Base-by-base conservation (phyloP, 768 basidiomycete genomes). In the Phylloporus sp. region DNA sequence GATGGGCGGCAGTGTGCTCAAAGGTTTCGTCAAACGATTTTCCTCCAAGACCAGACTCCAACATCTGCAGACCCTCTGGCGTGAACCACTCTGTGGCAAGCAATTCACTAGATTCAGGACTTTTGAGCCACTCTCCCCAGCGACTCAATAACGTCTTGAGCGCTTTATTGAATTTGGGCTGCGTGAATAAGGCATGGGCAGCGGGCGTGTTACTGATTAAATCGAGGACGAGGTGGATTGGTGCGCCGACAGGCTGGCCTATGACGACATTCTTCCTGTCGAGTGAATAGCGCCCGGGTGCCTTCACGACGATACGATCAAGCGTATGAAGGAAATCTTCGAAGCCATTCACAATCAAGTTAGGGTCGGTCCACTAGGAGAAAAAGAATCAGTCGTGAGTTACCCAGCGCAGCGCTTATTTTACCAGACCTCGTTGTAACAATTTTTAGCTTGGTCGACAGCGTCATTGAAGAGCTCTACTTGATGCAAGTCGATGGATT, bases 221-320 rank as follows among this genome's bases (percentile, higher is more conserved):
- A 28, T 36, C 42, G 28, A 50, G 41, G 13, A 44, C 7, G 22
- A 44, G 42, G 2, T 50, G 36, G 1, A 50, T 5, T 13, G 49
- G 49, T 3, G 36, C 34, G 15, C 32, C 48, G 12, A 49, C 16
- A 7, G 46, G 46, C 46, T 47, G 26, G 26, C 46, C 46, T 22
- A 47, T 38, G 12, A 22, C 6, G 20, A 26, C 35, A 28, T 44
- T 47, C 23, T 47, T 47, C 0, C 9, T 34, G 20, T 34, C 9
- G 4, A 42, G 47, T 18, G 36, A 50, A 36, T 49, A 49, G 42
- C 18, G 53, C 5, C n/a, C 15, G 24, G 57, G 57, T 6, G 47
- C 26, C 18, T 35, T 18, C 1, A 32, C 15, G 0, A 53, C 35
- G 27, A 59, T 43, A 2, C 22, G 12, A 20, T 57, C 41, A 2